Evolutionary conservation across 768 basidiomycete species (phyloP).

Genomic region (Russula sp.): DNA sequence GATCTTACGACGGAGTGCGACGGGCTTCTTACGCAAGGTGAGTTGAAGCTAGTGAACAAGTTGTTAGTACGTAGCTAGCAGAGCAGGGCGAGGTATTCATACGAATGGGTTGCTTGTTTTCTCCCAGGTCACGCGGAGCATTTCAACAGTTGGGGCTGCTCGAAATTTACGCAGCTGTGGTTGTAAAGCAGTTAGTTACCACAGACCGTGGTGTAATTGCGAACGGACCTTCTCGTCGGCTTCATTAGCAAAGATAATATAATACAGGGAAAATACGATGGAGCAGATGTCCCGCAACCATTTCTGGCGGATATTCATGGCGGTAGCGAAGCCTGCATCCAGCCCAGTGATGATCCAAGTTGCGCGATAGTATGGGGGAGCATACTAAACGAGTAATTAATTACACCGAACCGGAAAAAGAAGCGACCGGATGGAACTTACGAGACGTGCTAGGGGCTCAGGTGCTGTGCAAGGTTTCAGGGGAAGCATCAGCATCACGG

Average conservation of each 20-base stretch:
- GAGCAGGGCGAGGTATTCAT: conserved; percentile 32
- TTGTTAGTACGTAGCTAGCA: conserved; percentile 23
- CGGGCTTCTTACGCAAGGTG: conserved; percentile 53
- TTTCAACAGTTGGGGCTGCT: conserved; percentile 92
- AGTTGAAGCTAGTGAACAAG: conserved; percentile 57
- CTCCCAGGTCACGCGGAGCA: conserved; percentile 95
- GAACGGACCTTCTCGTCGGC: conserved; percentile 90
- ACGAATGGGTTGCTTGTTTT: conserved; percentile 94
- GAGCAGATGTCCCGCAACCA: conserved; percentile 89
- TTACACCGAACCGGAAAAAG: conserved; percentile 17
- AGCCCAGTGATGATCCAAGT: conserved; percentile 93
- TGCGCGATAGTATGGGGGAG: conserved; percentile 90
- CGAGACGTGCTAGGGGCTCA: conserved; percentile 86
- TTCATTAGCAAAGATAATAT: conserved; percentile 83
- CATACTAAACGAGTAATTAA: conserved; percentile 56
- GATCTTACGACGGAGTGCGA: conserved; percentile 70
- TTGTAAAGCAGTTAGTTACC: conserved; percentile 4
- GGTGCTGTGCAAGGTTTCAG: conserved; percentile 55
- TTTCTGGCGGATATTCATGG: conserved; percentile 87
- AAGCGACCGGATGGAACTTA: conserved; percentile 40
- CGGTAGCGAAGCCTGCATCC: conserved; percentile 97
- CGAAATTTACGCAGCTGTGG: conserved; percentile 82
- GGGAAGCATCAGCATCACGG: conserved; percentile 15
- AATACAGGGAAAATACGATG: conserved; percentile 83
- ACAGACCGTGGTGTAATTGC: background rate